Evolutionary conservation across 441 rosid genomes (phyloP).

Genomic region (Syzygium syzygioides): DNA sequence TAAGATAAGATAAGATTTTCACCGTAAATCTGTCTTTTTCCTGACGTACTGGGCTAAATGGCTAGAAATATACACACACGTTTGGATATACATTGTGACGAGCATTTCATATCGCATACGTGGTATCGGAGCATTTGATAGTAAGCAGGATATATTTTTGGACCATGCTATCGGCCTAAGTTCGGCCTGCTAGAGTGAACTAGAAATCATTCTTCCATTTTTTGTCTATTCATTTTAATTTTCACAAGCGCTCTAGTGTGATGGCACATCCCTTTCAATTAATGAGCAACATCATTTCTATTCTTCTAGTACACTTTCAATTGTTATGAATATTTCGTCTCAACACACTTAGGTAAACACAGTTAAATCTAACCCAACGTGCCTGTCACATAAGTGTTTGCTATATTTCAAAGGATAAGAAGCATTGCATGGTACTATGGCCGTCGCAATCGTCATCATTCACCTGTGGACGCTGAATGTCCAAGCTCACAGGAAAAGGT

Average conservation of each 20-base stretch:
- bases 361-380: neutral
- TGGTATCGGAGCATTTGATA: neutral
- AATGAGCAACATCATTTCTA: neutral
- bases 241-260: neutral
- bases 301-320: neutral
- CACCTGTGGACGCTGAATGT: neutral
- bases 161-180: neutral
- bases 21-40: neutral
- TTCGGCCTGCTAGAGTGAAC: neutral
- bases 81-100: neutral
- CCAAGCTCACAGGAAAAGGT: neutral
- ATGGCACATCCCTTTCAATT: neutral
- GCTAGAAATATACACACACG: neutral
- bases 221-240: neutral
- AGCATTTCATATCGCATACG: neutral
- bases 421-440: neutral
- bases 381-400: neutral
- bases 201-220: neutral
- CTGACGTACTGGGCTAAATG: neutral
- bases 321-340: neutral
- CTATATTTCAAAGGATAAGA: neutral
- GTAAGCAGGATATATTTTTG: neutral
- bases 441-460: neutral
- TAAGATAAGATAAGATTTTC: neutral
- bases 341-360: neutral